Evolutionary conservation across 78 protist species (phyloP).

Genomic region (Chrysochromulina parva): DNA sequence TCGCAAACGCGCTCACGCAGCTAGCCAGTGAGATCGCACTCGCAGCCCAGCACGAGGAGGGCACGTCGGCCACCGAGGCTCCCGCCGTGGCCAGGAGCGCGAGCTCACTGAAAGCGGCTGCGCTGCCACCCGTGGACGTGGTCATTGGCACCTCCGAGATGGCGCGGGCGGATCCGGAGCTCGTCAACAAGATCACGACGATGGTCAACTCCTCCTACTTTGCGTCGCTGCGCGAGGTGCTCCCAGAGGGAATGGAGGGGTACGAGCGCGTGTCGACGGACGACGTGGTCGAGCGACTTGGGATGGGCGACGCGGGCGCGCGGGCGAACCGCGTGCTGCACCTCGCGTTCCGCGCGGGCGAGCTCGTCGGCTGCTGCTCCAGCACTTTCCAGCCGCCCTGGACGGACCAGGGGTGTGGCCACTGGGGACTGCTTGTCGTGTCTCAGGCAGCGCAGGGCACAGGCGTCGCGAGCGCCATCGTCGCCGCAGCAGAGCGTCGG

Average conservation of each 20-base stretch:
- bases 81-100: too few species aligned
- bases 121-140: too few species aligned
- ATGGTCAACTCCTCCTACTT: background rate
- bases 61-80: too few species aligned
- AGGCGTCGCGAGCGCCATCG: background rate
- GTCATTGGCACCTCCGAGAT: too few species aligned
- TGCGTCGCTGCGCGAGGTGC: too few species aligned
- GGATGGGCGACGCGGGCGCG: background rate
- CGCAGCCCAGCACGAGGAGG: too few species aligned
- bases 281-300: background rate
- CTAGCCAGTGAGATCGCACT: too few species aligned
- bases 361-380: conserved; percentile 3
- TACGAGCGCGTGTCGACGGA: background rate
- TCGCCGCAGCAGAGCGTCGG: background rate
- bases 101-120: too few species aligned
- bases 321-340: background rate
- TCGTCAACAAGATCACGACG: background rate
- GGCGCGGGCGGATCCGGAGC: background rate
- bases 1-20: too few species aligned
- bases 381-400: background rate
- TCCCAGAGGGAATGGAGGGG: too few species aligned
- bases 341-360: background rate
- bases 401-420: background rate
- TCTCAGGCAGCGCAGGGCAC: background rate
- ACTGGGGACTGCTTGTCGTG: background rate